These are phyloP conservation scores for Pseudocercospora macadamiae DNA, from an alignment of 2,329 filamentous ascomycete genomes.

Conservation along the genomic window DNA sequence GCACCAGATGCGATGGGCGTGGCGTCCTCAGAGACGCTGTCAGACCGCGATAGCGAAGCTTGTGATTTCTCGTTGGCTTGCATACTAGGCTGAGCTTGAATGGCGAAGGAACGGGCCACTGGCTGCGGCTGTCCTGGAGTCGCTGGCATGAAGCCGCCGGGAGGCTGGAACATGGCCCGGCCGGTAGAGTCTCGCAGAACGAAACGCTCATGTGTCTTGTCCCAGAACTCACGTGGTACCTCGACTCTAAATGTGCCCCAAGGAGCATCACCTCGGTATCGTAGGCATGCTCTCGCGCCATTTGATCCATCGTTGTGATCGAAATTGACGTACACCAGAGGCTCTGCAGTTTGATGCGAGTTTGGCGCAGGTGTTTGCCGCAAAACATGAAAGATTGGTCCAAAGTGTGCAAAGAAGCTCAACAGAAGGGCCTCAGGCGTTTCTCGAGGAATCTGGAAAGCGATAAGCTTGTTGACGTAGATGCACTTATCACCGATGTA, in stretches of 20 bases:
- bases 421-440: slow-evolving; percentile 5
- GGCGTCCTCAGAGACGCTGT: slow-evolving; percentile 14
- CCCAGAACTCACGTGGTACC: slow-evolving; percentile 21
- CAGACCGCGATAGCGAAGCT: background rate
- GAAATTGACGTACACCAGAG: slow-evolving; percentile 16
- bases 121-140: no score
- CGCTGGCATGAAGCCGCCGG: no score
- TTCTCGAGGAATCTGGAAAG: slow-evolving; percentile 17
- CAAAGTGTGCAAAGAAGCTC: slow-evolving; percentile 20
- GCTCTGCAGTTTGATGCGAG: background rate
- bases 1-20: slow-evolving; percentile 25
- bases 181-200: background rate
- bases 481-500: slow-evolving; percentile 22
- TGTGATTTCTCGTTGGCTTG: no score
- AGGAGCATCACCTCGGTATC: background rate
- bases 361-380: background rate
- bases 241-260: background rate
- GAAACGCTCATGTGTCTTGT: slow-evolving; percentile 9
- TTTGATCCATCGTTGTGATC: background rate
- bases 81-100: background rate
- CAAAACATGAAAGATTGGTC: slow-evolving; percentile 9
- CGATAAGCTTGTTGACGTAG: slow-evolving; percentile 24
- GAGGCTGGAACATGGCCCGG: background rate
- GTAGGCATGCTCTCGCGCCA: background rate
- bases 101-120: no score